These are phyloP conservation scores for Naganishia randhawae DNA, from an alignment of 768 basidiomycete species.

Conservation along the genomic window DNA sequence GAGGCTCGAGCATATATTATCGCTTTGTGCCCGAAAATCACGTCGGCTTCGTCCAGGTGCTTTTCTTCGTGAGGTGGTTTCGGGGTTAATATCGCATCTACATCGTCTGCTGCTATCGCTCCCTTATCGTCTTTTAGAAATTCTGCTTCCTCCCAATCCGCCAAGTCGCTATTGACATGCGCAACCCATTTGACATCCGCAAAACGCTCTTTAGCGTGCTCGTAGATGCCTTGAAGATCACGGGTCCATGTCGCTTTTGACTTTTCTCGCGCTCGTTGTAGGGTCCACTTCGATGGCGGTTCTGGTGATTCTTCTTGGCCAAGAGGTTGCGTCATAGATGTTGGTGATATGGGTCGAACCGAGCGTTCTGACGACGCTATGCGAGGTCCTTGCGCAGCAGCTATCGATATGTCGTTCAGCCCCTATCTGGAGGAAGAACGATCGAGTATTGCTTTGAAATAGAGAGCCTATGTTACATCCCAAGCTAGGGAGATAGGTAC, in stretches of 20 bases:
- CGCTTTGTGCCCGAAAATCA: constrained; percentile 93
- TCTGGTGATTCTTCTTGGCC: background rate
- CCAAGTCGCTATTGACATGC: constrained; percentile 53
- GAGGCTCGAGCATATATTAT: constrained; percentile 93
- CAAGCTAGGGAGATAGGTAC: too few species aligned
- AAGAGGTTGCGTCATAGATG: background rate
- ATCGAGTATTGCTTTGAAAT: too few species aligned
- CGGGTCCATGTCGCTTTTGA: constrained; percentile 26
- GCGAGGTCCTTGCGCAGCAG: too few species aligned
- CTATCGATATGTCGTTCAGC: too few species aligned
- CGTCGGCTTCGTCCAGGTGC: constrained; percentile 46
- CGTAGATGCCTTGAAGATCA: constrained; percentile 74
- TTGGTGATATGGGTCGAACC: background rate
- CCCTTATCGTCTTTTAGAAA: constrained; percentile 38
- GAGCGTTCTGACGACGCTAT: too few species aligned
- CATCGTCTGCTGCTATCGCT: constrained; percentile 20
- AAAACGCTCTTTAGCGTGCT: constrained; percentile 80
- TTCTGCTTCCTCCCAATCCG: constrained; percentile 55
- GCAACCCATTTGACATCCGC: constrained; percentile 87
- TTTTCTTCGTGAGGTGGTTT: background rate
- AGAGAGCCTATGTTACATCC: too few species aligned
- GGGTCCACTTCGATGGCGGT: background rate
- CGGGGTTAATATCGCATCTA: constrained; percentile 9
- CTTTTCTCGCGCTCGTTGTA: constrained; percentile 5
- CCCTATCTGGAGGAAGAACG: too few species aligned